phyloP scores from a whole-genome alignment of 2,329 filamentous ascomycete genomes.

The Nigrospora osmanthi region DNA sequence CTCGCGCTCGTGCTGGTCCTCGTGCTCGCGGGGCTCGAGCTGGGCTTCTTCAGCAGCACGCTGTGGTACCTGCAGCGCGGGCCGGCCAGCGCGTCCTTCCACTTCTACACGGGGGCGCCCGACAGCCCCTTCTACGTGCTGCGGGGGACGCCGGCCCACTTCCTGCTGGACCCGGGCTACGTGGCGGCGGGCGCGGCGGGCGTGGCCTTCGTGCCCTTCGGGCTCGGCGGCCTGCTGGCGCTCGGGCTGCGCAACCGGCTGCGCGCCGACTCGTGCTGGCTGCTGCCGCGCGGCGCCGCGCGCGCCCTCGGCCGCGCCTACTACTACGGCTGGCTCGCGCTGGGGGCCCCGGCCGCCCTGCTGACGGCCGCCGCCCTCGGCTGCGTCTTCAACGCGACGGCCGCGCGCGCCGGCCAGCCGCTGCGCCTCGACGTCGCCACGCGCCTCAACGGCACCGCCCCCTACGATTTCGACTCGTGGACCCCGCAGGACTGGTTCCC shows the following conservation, averaged over 20 bases:
- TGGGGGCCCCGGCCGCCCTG: constrained; percentile 24
- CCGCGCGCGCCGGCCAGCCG: constrained; percentile 17
- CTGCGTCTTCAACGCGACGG: constrained; percentile 26
- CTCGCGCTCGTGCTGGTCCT: constrained; percentile 22
- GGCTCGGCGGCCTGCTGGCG: constrained; percentile 21
- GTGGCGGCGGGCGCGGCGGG: constrained; percentile 29
- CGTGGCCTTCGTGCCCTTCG: constrained; percentile 25
- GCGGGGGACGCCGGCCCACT: constrained; percentile 17
- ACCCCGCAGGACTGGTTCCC: constrained; percentile 31
- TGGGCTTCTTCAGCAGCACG: constrained; percentile 28
- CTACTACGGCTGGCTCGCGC: constrained; percentile 26
- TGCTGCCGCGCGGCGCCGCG: background rate
- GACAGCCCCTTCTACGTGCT: constrained; percentile 11
- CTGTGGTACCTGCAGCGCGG: constrained; percentile 26
- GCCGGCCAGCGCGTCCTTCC: constrained; percentile 17
- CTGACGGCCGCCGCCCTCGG: constrained; percentile 26
- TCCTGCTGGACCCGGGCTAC: constrained; percentile 31
- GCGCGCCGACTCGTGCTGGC: background rate
- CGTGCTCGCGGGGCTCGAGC: constrained; percentile 27
- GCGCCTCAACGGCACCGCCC: constrained; percentile 6
- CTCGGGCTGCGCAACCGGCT: constrained; percentile 17
- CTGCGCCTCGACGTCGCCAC: constrained; percentile 20
- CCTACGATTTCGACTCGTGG: constrained; percentile 24
- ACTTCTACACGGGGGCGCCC: constrained; percentile 12
- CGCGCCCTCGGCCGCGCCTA: constrained; percentile 5